phyloP scores from a whole-genome alignment of 306 rosid genomes.

The Gastrolobium bilobum region DNA sequence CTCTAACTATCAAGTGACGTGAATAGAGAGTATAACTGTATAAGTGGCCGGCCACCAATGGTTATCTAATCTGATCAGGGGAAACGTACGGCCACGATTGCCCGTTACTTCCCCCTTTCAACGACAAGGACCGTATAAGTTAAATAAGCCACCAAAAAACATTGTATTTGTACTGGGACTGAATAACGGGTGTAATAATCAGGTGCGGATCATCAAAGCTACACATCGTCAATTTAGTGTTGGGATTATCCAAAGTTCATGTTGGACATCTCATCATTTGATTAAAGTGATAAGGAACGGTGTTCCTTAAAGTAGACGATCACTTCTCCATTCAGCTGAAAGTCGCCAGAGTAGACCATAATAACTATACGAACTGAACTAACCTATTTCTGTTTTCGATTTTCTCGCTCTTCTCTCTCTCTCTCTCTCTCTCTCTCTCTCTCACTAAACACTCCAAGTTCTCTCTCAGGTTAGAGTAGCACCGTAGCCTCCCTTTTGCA shows the following conservation, averaged over 20 bases:
- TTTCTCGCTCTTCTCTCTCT: conserved; percentile 52
- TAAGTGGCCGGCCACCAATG: conserved; percentile 23
- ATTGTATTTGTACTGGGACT: not conserved
- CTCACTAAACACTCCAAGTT: conserved; percentile 45
- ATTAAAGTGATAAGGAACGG: not conserved
- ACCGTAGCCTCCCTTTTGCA: conserved; percentile 12
- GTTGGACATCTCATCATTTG: not conserved
- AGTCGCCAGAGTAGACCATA: conserved; percentile 71
- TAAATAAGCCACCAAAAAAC: conserved; percentile 16
- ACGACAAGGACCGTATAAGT: conserved; percentile 40
- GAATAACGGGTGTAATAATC: not conserved
- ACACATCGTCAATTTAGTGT: not conserved
- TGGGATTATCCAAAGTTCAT: not conserved
- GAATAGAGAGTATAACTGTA: not conserved
- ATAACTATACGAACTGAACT: conserved; percentile 32
- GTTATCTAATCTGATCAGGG: not conserved
- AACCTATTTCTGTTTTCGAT: conserved; percentile 36
- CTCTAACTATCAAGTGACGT: conserved; percentile 38
- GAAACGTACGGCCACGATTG: conserved; percentile 60
- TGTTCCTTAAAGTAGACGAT: conserved; percentile 50
- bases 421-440: conserved; percentile 43
- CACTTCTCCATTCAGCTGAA: conserved; percentile 1
- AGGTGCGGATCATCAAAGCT: not conserved
- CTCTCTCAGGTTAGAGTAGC: conserved; percentile 42
- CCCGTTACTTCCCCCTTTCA: not conserved